phyloP scores from a whole-genome alignment of 495 filamentous ascomycete genomes.

The Trichoderma parareesei region DNA sequence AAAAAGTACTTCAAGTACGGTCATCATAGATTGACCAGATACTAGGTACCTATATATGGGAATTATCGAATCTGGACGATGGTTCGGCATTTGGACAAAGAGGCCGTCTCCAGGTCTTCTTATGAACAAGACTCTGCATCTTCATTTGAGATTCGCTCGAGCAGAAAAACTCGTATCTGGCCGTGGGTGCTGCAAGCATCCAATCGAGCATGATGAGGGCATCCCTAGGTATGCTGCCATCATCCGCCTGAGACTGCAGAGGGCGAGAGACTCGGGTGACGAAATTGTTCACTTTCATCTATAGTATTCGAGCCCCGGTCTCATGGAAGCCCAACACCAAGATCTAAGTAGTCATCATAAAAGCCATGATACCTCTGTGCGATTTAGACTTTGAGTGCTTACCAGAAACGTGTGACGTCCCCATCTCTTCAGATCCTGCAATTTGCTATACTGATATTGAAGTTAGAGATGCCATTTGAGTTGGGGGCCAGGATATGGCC shows the following conservation, averaged over 20 bases:
- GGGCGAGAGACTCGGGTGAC: not conserved
- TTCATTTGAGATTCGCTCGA: not conserved
- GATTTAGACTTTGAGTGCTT: not conserved
- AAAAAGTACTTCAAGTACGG: no score
- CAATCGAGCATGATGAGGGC: not conserved
- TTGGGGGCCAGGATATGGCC: not conserved
- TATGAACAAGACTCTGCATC: not conserved
- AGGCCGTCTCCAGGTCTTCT: not conserved
- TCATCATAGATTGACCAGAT: no score
- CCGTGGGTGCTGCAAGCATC: not conserved
- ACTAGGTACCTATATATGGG: no score
- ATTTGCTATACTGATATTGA: not conserved
- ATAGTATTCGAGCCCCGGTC: not conserved
- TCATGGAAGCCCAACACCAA: not conserved
- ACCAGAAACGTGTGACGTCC: not conserved
- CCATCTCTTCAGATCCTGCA: not conserved
- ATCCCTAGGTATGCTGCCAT: not conserved
- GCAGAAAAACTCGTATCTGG: not conserved
- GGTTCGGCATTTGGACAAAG: no score
- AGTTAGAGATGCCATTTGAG: not conserved
- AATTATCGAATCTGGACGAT: no score
- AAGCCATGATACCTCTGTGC: not conserved
- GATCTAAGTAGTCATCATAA: not conserved
- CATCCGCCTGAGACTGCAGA: not conserved
- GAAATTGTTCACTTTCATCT: not conserved